Conservation (phyloP, 2,329 filamentous ascomycete genomes). For the Drechslerella stenobrocha region DNA sequence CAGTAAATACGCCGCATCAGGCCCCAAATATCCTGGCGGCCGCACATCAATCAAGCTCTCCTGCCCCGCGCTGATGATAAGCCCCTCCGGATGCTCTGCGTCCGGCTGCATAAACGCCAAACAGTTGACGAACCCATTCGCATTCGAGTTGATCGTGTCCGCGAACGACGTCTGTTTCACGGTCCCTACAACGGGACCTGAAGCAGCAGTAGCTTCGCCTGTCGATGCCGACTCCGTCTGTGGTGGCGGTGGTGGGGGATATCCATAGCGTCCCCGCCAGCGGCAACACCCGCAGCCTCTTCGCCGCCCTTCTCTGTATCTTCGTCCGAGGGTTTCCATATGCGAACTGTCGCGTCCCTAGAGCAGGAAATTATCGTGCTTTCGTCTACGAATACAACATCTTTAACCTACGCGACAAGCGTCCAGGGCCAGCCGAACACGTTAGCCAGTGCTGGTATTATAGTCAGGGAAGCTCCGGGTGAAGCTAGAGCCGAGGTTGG, state of each 20-base stretch:
- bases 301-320: not conserved
- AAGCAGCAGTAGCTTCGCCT: not conserved
- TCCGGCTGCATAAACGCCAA: conserved; percentile 75
- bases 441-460: not conserved
- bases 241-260: conserved; percentile 7
- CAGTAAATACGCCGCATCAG: conserved; percentile 77
- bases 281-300: not conserved
- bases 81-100: conserved; percentile 66
- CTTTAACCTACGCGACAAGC: conserved; percentile 71
- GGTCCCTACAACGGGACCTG: conserved; percentile 1
- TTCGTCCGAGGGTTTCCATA: conserved; percentile 65
- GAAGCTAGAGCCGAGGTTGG: not conserved
- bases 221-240: conserved; percentile 1
- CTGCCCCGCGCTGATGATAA: conserved; percentile 84
- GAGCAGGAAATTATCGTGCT: conserved; percentile 80
- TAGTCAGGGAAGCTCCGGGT: not conserved
- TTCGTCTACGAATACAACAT: conserved; percentile 74
- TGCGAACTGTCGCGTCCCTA: conserved; percentile 83
- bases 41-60: conserved; percentile 92
- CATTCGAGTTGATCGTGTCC: conserved; percentile 74
- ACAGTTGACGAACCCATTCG: conserved; percentile 83
- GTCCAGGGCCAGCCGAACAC: conserved; percentile 1
- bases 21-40: conserved; percentile 64
- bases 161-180: conserved; percentile 69
- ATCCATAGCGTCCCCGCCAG: conserved; percentile 56